These are phyloP conservation scores for Hygrophorus pudorinus DNA, from an alignment of 768 basidiomycete genomes.

Conservation along the genomic window DNA sequence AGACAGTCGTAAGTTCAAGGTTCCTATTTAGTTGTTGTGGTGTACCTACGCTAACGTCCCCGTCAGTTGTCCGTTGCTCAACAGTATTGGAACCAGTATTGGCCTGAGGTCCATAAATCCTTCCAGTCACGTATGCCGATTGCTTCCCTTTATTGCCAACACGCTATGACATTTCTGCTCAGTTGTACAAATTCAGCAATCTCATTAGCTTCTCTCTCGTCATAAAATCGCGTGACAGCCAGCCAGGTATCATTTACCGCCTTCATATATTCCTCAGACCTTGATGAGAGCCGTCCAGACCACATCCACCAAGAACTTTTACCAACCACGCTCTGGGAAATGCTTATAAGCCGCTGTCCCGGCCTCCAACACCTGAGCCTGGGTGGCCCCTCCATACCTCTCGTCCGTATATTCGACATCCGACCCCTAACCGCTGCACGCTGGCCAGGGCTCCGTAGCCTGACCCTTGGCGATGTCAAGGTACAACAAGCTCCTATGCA, in stretches of 20 bases:
- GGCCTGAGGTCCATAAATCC: constrained; percentile 26
- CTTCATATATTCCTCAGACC: background rate
- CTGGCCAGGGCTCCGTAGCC: constrained; percentile 31
- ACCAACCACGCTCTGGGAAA: constrained; percentile 34
- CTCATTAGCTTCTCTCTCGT: constrained; percentile 37
- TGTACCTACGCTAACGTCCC: constrained; percentile 1
- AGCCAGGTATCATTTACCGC: background rate
- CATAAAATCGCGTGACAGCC: constrained; percentile 31
- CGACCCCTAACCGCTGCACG: constrained; percentile 26
- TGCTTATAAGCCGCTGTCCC: constrained; percentile 36
- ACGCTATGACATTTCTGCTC: too few species aligned
- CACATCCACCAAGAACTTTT: constrained; percentile 20
- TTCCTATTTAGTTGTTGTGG: background rate
- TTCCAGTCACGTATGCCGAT: constrained; percentile 18
- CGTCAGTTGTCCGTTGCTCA: constrained; percentile 32
- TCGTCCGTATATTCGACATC: constrained; percentile 34
- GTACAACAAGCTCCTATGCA: constrained; percentile 23
- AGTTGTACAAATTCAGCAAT: constrained; percentile 33
- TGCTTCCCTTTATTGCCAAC: too few species aligned
- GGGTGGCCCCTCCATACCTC: constrained; percentile 36
- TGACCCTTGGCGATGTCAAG: constrained; percentile 40
- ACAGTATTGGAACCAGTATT: constrained; percentile 35
- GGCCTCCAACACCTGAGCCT: constrained; percentile 39
- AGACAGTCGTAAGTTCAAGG: constrained; percentile 28
- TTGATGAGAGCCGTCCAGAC: background rate